A percentile compares a stretch with the other conserved stretches of the same genome.
Conservation (phyloP, 2,329 filamentous ascomycete species). For the Moelleriella libera region DNA sequence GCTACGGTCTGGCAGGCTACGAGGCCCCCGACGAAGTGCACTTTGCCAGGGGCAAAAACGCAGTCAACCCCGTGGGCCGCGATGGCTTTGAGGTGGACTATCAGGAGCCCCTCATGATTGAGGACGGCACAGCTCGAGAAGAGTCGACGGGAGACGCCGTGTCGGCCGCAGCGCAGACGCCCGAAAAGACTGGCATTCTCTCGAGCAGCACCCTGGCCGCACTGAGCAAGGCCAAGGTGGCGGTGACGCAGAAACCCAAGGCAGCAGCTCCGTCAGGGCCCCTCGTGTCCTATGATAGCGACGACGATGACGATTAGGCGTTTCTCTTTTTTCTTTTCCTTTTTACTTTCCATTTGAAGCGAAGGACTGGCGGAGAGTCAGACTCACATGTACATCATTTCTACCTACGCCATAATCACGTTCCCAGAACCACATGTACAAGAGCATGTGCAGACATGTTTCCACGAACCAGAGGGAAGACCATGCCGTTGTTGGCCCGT, state of each 20-base stretch:
- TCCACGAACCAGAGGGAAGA: too few relatives aligned
- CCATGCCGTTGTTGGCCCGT: constrained; percentile 1
- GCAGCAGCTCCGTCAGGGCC: constrained; percentile 46
- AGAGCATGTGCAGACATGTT: too few relatives aligned
- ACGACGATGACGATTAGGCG: constrained; percentile 49
- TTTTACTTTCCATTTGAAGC: constrained; percentile 4
- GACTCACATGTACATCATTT: background rate
- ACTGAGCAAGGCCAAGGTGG: constrained; percentile 44
- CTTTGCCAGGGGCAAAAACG: constrained; percentile 66
- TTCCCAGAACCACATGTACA: too few relatives aligned
- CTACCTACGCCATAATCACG: background rate
- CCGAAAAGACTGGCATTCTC: constrained; percentile 51
- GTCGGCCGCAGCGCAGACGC: constrained; percentile 21
- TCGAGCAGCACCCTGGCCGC: constrained; percentile 72
- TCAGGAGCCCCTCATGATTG: constrained; percentile 43
- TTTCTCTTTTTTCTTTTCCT: background rate
- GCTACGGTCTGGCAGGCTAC: constrained; percentile 80
- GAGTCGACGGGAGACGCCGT: constrained; percentile 20
- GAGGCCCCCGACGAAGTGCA: constrained; percentile 90
- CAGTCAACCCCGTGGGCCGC: constrained; percentile 44
- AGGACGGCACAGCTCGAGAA: constrained; percentile 31
- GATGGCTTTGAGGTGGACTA: constrained; percentile 50
- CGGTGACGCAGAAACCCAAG: constrained; percentile 39
- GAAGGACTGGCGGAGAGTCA: too few relatives aligned
- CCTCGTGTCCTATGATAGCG: constrained; percentile 79